Percentiles rank a stretch among this genome's conserved stretches.
These are phyloP conservation scores for Ballota nigra DNA, from an alignment of 257 asterid species.

Conservation along the genomic window DNA sequence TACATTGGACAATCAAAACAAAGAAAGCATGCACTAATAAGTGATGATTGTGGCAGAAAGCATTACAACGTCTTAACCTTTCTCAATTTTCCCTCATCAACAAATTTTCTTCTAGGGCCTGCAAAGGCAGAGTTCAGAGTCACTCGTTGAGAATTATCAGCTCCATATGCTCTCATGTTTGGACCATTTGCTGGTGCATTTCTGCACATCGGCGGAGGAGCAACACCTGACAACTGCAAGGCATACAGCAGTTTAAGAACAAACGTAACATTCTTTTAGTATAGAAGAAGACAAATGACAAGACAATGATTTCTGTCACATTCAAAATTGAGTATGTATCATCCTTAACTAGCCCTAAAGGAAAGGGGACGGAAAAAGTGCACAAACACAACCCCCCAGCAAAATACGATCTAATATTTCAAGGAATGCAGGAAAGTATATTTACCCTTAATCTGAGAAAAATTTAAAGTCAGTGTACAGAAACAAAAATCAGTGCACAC, in stretches of 20 bases:
- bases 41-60: conserved; percentile 9
- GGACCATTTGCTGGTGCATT: conserved; percentile 67
- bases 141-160: conserved; percentile 71
- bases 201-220: conserved; percentile 90
- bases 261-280: conserved; percentile 3
- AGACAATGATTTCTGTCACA: not conserved
- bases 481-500: not conserved
- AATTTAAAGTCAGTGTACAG: not conserved
- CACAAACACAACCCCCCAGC: not conserved
- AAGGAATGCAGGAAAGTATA: not conserved
- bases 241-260: conserved; percentile 22
- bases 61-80: conserved; percentile 52
- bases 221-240: conserved; percentile 81
- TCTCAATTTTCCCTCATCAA: conserved; percentile 92
- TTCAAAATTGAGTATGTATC: conserved; percentile 7
- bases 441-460: not conserved
- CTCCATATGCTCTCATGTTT: conserved; percentile 51
- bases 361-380: not conserved
- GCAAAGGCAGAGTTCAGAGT: conserved; percentile 57
- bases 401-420: not conserved
- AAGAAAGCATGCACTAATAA: not conserved
- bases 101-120: conserved; percentile 93
- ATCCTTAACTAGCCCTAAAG: conserved; percentile 4
- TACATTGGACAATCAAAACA: not conserved
- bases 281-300: not conserved